These are phyloP conservation scores for Pontederia paniculata DNA, from an alignment of 176 grass and related monocot species.

Conservation along the genomic window DNA sequence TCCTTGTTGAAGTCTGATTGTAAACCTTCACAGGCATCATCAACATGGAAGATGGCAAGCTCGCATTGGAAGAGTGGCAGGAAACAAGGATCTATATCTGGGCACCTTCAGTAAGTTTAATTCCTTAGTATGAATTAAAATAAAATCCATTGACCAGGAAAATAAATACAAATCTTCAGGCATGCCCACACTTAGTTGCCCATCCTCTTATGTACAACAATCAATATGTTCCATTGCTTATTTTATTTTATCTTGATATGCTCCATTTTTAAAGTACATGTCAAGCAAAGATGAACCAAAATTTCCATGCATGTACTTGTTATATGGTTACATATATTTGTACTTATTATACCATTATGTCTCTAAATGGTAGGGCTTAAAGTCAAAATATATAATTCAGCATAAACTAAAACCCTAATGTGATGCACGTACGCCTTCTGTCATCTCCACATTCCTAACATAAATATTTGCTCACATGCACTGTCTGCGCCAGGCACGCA, in stretches of 20 bases:
- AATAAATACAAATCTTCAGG: not conserved
- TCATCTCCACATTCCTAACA: not conserved
- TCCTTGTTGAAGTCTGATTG: too few species aligned
- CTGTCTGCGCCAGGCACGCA: conserved; percentile 38
- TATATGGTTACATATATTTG: conserved; percentile 4
- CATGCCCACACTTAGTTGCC: too few species aligned
- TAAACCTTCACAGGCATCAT: conserved; percentile 42
- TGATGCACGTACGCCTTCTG: not conserved
- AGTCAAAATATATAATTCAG: conserved; percentile 28
- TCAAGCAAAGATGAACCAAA: too few species aligned
- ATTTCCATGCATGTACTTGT: too few species aligned
- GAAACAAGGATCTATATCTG: conserved; percentile 83
- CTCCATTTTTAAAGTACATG: too few species aligned
- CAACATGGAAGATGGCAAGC: conserved; percentile 92
- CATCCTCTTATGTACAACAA: too few species aligned
- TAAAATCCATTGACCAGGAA: not conserved
- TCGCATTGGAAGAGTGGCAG: conserved; percentile 74
- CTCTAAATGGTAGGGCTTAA: conserved; percentile 25
- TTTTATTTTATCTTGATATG: too few species aligned
- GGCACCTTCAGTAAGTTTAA: conserved; percentile 61
- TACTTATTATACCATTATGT: conserved; percentile 28
- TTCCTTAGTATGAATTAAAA: not conserved
- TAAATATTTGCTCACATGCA: conserved; percentile 11
- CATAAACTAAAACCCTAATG: conserved; percentile 17
- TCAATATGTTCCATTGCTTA: too few species aligned